Conservation (phyloP, 1,284 basidiomycete genomes). For the Fomitiporia mediterranea region DNA sequence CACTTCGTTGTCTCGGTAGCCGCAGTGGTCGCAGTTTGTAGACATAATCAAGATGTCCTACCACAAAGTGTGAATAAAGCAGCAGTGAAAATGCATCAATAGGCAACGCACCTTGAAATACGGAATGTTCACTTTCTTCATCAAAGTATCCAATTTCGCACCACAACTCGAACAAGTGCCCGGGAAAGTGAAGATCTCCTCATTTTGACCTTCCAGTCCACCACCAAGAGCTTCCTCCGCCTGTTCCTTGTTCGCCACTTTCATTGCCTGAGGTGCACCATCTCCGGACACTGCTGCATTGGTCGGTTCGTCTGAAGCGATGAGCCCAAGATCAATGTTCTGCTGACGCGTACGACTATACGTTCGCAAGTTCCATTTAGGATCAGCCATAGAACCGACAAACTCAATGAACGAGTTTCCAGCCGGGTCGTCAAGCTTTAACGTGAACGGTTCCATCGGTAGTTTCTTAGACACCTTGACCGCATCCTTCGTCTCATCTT, state of each 20-base stretch:
- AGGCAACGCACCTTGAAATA: conserved; percentile 82
- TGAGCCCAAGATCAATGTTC: conserved; percentile 78
- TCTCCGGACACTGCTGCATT: conserved; percentile 18
- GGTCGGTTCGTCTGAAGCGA: conserved; percentile 43
- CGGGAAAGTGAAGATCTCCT: conserved; percentile 90
- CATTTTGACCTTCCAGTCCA: conserved; percentile 39
- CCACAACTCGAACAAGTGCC: conserved; percentile 89
- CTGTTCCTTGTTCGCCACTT: conserved; percentile 29
- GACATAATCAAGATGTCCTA: conserved; percentile 99
- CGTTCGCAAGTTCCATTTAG: conserved; percentile 90
- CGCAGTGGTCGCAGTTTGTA: conserved; percentile 92
- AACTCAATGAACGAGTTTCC: conserved; percentile 97
- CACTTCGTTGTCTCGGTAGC: conserved; percentile 97
- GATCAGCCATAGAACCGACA: conserved; percentile 72
- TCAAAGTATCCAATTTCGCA: conserved; percentile 78
- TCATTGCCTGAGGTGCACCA: conserved; percentile 9
- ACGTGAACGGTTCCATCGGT: conserved; percentile 73
- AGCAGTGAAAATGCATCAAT: conserved; percentile 5
- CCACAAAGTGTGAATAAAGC: background rate
- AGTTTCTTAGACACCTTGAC: conserved; percentile 38
- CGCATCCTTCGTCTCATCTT: conserved; percentile 23
- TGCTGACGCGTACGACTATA: conserved; percentile 84
- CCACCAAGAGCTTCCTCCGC: conserved; percentile 33
- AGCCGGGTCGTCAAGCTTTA: conserved; percentile 88
- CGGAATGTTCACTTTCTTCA: conserved; percentile 97